Base-by-base conservation (phyloP, 2,329 filamentous ascomycete genomes). In the Allantophomopsis lycopodina region DNA sequence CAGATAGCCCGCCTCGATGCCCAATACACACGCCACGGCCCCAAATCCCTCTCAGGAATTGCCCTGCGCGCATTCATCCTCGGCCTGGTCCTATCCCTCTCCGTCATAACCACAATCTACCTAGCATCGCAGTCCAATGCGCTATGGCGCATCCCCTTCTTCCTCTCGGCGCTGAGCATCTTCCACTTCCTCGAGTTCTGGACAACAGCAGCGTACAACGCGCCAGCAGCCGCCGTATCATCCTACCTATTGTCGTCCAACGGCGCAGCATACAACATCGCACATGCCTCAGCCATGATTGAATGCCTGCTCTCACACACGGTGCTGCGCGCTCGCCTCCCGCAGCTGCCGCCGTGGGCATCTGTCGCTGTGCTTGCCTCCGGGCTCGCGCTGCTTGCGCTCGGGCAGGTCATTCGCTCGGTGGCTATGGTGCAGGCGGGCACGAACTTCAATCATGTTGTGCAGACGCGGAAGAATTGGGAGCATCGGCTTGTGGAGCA, bases 111-210 rank as follows among this genome's bases (percentile, higher is more conserved):
- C 7, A 45, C 48, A 45, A 45, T 55, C 34, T 38, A 50, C 32
- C 43, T 36, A 20, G n/a, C 14, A 8, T 42, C 15, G 2, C 3
- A n/a, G 0, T 37, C 37, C 2, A 39, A 48, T 1, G 7, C 14
- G 7, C 59, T 72, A 41, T 80, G 76, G 76, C 73, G 76, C 41
- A 56, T 72, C 7, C 71, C 75, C 21, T 76, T 79, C 56, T 89
- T 89, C 63, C 53, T 81, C 36, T 63, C 64, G 38, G 65, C 76
- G 12, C 77, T 96, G 36, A 72, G 79, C 18, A 51, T 81, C 21
- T 96, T 96, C 63, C 91, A 98, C 66, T 96, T 94, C 62, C 78
- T 96, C 59, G 91, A 98, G 62, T 98, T 88, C 67, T 94, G 79
- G 69, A 85, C 79, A 23, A 95, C 89, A 0, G 88, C 89, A 7